phyloP scores from a whole-genome alignment of 2,329 filamentous ascomycete genomes.

The Diaporthe velutina region DNA sequence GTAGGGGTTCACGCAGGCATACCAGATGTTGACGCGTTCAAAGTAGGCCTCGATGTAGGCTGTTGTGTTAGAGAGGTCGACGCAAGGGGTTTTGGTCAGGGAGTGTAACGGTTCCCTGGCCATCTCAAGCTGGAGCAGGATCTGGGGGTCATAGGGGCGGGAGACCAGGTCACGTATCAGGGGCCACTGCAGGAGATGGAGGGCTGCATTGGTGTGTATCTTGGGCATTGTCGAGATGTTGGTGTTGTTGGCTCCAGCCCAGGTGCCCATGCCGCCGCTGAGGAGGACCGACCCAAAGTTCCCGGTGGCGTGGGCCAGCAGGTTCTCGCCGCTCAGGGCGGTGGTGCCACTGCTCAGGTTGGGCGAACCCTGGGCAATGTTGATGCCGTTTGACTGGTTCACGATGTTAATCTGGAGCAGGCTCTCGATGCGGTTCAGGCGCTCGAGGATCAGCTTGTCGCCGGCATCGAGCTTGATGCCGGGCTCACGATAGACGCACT shows the following conservation, averaged over 20 bases:
- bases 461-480: conserved; percentile 89
- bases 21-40: conserved; percentile 85
- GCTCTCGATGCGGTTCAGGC: conserved; percentile 81
- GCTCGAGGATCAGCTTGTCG: conserved; percentile 87
- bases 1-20: conserved; percentile 86
- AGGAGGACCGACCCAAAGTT: conserved; percentile 68
- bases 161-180: conserved; percentile 83
- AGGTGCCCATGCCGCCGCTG: conserved; percentile 78
- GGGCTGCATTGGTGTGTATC: conserved; percentile 82
- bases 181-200: conserved; percentile 85
- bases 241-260: conserved; percentile 64
- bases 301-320: conserved; percentile 59
- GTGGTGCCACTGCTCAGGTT: conserved; percentile 73
- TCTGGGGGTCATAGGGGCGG: conserved; percentile 82
- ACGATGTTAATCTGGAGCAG: conserved; percentile 79
- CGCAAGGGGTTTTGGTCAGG: conserved; percentile 72
- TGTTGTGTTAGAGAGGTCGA: conserved; percentile 81
- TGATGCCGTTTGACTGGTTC: conserved; percentile 63
- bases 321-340: conserved; percentile 69
- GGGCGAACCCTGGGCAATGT: conserved; percentile 72
- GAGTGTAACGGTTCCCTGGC: conserved; percentile 80
- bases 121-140: conserved; percentile 86
- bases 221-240: conserved; percentile 92
- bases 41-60: conserved; percentile 86
- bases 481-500: conserved; percentile 87